Base-by-base conservation (phyloP, 345 rosid genomes). In the Syzygium aqueum region DNA sequence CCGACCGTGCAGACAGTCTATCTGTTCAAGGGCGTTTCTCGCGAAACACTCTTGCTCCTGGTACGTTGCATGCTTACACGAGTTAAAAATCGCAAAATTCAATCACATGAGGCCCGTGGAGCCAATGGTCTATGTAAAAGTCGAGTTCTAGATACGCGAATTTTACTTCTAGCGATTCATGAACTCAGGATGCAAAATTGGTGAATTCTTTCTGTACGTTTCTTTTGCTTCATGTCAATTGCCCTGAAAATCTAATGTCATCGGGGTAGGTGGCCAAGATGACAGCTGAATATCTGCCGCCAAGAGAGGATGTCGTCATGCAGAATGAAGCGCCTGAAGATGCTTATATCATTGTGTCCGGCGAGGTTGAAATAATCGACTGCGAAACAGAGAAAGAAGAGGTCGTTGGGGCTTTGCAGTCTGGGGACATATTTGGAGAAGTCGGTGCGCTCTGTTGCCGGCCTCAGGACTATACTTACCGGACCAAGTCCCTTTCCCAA, bases 251-350 rank as follows among this genome's bases (percentile, higher is more conserved):
- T 73, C 82, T 73, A 10, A 28, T 30, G 46, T 46, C 82, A 19
- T 73, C 27, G 27, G 27, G 27, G 67, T 67, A 96, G 99, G 97
- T 96, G 17, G 91, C 98, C 3, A 93, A 93, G 89, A 95, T 95
- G 97, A 96, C 90, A 87, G 98, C 98, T 11, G 99, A 97, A 93
- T 97, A 97, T 89, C 90, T 96, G 85, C 99, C 99, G 11, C 98
- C 98, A 21, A 92, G 93, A 90, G 99, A 96, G 88, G 99, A 97
- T 90, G 97, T 97, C 9, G 88, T 95, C 7, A 92, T 96, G 95
- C 97, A 94, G 84, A 95, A 94, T 65, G 99, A 97, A 89, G 88
- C 97, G 0, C 96, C 99, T 0, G 99, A 97, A 7, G 99, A 97
- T 92, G 94, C 95, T 61, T 95, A 97, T 89, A 94, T 96, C 73